phyloP scores from a whole-genome alignment of 495 filamentous ascomycete genomes.

The Aspergillus bridgeri region DNA sequence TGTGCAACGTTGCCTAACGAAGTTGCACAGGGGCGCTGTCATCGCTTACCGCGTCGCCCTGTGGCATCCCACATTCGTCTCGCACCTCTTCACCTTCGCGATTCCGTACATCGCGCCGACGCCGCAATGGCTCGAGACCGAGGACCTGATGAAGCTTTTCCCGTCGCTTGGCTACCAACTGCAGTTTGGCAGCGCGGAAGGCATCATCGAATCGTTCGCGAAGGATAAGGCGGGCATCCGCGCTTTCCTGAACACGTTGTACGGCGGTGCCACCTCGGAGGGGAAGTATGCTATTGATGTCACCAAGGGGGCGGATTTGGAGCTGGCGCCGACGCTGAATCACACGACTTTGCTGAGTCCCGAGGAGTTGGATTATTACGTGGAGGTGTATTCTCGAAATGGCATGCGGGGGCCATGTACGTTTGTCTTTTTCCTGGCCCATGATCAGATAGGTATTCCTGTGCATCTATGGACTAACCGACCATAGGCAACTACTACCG shows the following conservation, averaged over 20 bases:
- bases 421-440: background rate
- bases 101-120: constrained; percentile 5
- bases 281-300: constrained; percentile 5
- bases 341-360: background rate
- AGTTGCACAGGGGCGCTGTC: constrained; percentile 1
- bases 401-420: constrained; percentile 4
- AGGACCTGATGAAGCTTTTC: background rate
- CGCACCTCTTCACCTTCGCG: constrained; percentile 1
- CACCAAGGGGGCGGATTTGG: constrained; percentile 2
- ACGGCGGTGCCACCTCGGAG: constrained; percentile 3
- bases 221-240: constrained; percentile 2
- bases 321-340: background rate
- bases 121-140: background rate
- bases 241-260: constrained; percentile 3
- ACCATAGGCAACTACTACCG: constrained; percentile 7
- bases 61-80: constrained; percentile 1
- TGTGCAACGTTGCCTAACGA: background rate
- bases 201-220: constrained; percentile 1
- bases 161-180: constrained; percentile 2
- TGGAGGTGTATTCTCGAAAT: constrained; percentile 2
- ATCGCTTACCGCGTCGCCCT: constrained; percentile 5
- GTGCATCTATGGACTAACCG: background rate
- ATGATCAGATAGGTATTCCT: too few relatives aligned
- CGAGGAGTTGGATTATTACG: constrained; percentile 6
- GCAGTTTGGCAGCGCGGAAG: constrained; percentile 5